Conservation (phyloP, 2,329 filamentous ascomycete species). For the Penicillium palitans region DNA sequence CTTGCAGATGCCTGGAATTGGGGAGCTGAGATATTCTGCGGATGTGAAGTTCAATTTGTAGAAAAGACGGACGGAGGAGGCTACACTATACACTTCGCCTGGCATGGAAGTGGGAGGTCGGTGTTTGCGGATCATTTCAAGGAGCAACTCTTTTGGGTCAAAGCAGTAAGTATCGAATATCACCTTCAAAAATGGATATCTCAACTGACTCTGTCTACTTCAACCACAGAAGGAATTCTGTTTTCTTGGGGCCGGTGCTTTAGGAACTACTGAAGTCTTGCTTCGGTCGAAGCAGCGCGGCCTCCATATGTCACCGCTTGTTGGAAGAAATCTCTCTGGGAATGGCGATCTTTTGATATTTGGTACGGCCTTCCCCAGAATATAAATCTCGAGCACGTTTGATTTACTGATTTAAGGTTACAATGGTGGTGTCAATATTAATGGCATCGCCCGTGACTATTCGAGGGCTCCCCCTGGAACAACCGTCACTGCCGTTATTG, state of each 20-base stretch:
- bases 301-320: slow-evolving; percentile 56
- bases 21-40: slow-evolving; percentile 70
- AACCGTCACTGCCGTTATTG: slow-evolving; percentile 20
- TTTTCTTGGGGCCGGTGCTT: slow-evolving; percentile 65
- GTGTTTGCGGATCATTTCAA: slow-evolving; percentile 51
- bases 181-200: not conserved
- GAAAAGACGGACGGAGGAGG: slow-evolving; percentile 57
- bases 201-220: not conserved
- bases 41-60: slow-evolving; percentile 65
- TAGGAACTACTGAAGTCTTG: slow-evolving; percentile 67
- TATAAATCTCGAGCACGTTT: not conserved
- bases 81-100: slow-evolving; percentile 65
- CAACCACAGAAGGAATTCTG: slow-evolving; percentile 55
- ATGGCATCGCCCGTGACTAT: slow-evolving; percentile 5
- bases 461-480: slow-evolving; percentile 8
- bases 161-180: slow-evolving; percentile 42
- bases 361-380: not conserved
- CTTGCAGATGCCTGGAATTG: slow-evolving; percentile 70
- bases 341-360: slow-evolving; percentile 15
- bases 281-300: slow-evolving; percentile 62
- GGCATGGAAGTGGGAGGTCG: slow-evolving; percentile 60
- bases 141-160: slow-evolving; percentile 66
- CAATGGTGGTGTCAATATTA: slow-evolving; percentile 30
- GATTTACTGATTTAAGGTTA: slow-evolving; percentile 33
- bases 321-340: slow-evolving; percentile 45